These are phyloP conservation scores for Pisolithus albus DNA, from an alignment of 768 basidiomycete species.

Conservation along the genomic window DNA sequence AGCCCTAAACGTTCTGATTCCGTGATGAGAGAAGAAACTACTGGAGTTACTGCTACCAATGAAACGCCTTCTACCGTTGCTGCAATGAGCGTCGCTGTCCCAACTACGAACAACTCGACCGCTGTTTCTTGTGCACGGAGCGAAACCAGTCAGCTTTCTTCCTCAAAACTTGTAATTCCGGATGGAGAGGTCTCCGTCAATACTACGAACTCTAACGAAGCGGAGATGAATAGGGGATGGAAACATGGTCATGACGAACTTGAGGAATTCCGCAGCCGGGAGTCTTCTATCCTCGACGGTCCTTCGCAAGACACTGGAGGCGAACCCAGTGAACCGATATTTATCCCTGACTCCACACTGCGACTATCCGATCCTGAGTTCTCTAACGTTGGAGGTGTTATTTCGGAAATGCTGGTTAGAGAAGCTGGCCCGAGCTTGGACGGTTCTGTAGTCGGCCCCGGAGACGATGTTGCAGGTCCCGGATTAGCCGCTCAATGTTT, in stretches of 20 bases:
- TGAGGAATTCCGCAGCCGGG: too few species aligned
- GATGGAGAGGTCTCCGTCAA: too few species aligned
- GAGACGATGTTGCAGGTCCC: not conserved
- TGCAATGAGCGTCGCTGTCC: not conserved
- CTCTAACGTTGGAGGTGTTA: too few species aligned
- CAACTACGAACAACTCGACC: not conserved
- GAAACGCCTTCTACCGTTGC: not conserved
- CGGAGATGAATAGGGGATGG: too few species aligned
- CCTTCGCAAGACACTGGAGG: too few species aligned
- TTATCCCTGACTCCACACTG: too few species aligned
- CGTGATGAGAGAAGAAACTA: not conserved
- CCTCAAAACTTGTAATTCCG: too few species aligned
- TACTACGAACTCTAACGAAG: too few species aligned
- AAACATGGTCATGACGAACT: too few species aligned
- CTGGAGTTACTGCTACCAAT: not conserved
- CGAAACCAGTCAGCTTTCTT: not conserved
- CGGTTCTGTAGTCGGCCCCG: not conserved
- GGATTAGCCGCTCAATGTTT: constrained; percentile 1
- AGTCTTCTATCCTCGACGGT: too few species aligned
- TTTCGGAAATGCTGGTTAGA: not conserved
- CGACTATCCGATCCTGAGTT: too few species aligned
- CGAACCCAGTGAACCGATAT: too few species aligned
- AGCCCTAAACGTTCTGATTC: not conserved
- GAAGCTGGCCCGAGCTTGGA: not conserved
- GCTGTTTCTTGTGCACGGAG: not conserved